These are phyloP conservation scores for Galerina sulciceps DNA, from an alignment of 768 basidiomycete species.

Conservation along the genomic window DNA sequence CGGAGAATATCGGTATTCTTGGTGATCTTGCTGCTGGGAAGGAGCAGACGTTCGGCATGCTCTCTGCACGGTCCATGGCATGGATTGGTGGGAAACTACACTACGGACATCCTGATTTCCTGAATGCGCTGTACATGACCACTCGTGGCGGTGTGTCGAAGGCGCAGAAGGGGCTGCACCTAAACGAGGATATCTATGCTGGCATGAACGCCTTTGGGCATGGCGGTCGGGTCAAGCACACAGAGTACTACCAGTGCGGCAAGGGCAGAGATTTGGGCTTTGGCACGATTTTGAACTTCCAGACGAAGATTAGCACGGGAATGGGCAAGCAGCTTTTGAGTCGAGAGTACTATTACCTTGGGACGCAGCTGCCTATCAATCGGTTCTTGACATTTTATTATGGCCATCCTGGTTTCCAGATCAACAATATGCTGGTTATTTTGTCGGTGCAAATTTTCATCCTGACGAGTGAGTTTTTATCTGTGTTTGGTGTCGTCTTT, in stretches of 20 bases:
- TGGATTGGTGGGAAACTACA: slow-evolving; percentile 99
- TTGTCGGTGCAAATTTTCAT: slow-evolving; percentile 95
- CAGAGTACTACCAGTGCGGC: slow-evolving; percentile 98
- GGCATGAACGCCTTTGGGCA: slow-evolving; percentile 99
- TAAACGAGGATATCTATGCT: slow-evolving; percentile 99
- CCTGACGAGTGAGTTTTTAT: slow-evolving; percentile 72
- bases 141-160: slow-evolving; percentile 99
- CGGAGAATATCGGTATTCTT: slow-evolving; percentile 98
- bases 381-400: slow-evolving; percentile 99
- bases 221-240: slow-evolving; percentile 97
- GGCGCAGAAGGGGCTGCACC: slow-evolving; percentile 97
- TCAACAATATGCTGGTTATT: slow-evolving; percentile 99
- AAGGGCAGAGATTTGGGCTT: slow-evolving; percentile 99
- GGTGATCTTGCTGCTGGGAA: slow-evolving; percentile 99
- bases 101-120: slow-evolving; percentile 99
- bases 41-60: slow-evolving; percentile 97
- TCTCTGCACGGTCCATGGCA: slow-evolving; percentile 93
- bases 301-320: slow-evolving; percentile 99
- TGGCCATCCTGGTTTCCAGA: slow-evolving; percentile 98
- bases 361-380: slow-evolving; percentile 96
- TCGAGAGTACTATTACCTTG: slow-evolving; percentile 98
- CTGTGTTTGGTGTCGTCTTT: background rate
- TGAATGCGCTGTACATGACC: slow-evolving; percentile 96
- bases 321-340: slow-evolving; percentile 99
- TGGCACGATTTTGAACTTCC: slow-evolving; percentile 99